Evolutionary conservation across 306 rosid genomes (phyloP).

Genomic region (Oemleria cerasiformis): DNA sequence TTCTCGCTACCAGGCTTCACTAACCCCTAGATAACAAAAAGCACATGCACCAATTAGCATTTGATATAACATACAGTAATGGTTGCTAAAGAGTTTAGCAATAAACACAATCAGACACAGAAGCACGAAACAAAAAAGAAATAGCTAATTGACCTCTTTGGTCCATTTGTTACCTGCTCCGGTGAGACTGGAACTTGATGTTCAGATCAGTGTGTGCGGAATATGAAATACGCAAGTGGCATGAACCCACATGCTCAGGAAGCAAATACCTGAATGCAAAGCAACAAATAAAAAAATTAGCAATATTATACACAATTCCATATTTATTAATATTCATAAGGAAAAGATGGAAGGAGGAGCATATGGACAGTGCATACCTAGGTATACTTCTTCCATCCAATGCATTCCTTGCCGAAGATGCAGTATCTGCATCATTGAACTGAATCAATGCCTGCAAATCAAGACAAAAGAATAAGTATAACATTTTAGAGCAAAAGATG

Average conservation of each 20-base stretch:
- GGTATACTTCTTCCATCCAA: conserved; percentile 96
- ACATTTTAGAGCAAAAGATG: neutral
- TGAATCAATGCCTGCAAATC: conserved; percentile 78
- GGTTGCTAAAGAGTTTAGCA: conserved; percentile 11
- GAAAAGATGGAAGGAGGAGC: neutral
- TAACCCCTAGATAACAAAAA: conserved; percentile 60
- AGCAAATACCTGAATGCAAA: conserved; percentile 66
- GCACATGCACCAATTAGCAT: conserved; percentile 49
- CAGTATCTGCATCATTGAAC: conserved; percentile 78
- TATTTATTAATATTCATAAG: conserved; percentile 6
- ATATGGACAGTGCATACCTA: conserved; percentile 43
- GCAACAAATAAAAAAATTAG: conserved; percentile 27
- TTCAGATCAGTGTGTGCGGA: conserved; percentile 90
- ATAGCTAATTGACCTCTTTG: conserved; percentile 20
- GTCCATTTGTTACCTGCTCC: conserved; percentile 72
- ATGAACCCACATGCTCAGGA: conserved; percentile 80
- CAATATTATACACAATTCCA: conserved; percentile 10
- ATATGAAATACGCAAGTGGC: conserved; percentile 80
- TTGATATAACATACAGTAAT: conserved; percentile 28
- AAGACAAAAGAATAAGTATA: conserved; percentile 16
- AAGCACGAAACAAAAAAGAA: neutral
- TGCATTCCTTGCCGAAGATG: conserved; percentile 78
- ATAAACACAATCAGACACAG: conserved; percentile 9
- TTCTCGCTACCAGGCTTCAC: conserved; percentile 73
- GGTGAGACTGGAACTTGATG: conserved; percentile 91